Conservation (phyloP, 768 basidiomycete genomes). For the Pholiota molesta region DNA sequence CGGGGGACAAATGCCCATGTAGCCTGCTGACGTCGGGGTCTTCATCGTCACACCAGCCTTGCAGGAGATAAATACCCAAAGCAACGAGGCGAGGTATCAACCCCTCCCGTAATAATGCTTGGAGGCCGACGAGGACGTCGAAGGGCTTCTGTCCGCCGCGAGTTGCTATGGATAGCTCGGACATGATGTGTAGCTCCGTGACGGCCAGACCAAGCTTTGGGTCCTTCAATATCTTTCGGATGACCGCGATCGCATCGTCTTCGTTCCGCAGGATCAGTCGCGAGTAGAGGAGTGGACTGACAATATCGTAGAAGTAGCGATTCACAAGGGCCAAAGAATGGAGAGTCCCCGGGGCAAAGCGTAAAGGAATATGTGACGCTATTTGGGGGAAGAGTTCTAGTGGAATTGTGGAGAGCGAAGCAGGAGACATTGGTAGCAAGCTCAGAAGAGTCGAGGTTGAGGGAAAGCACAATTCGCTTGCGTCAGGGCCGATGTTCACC, state of each 20-base stretch:
- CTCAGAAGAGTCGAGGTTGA: too few species aligned
- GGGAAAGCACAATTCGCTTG: too few species aligned
- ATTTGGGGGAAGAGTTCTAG: conserved; percentile 20
- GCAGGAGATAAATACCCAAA: conserved; percentile 1
- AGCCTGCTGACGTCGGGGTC: background rate
- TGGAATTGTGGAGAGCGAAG: background rate
- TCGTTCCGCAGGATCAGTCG: conserved; percentile 19
- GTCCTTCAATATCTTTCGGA: conserved; percentile 12
- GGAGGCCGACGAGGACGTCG: conserved; percentile 8
- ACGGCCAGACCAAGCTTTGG: conserved; percentile 11
- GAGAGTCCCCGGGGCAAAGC: conserved; percentile 12
- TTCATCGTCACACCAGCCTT: background rate
- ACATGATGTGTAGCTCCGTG: conserved; percentile 18
- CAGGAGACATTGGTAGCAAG: too few species aligned
- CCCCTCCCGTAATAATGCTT: background rate
- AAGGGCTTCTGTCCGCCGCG: background rate
- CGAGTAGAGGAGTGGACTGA: conserved; percentile 18
- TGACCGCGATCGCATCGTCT: conserved; percentile 4
- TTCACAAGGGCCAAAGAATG: conserved; percentile 14
- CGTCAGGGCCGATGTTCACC: too few species aligned
- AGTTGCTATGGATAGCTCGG: conserved; percentile 9
- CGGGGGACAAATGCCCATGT: background rate
- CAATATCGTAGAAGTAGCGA: conserved; percentile 8
- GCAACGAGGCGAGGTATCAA: conserved; percentile 10
- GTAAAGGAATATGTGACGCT: conserved; percentile 18